Evolutionary conservation across 768 basidiomycete genomes (phyloP).

Genomic region (Russula olivacea): DNA sequence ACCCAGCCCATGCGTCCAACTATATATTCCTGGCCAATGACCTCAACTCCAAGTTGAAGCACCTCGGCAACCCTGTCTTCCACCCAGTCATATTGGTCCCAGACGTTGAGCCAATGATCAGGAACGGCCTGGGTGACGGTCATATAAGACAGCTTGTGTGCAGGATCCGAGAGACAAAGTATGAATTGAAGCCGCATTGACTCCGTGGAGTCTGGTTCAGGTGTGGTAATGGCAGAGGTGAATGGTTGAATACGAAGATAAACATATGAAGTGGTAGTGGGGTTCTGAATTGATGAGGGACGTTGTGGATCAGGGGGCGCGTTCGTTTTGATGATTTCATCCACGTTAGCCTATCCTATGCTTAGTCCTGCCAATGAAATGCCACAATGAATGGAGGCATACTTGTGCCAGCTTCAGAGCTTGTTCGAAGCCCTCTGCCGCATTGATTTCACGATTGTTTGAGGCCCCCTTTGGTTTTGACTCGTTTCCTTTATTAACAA

Average conservation of each 20-base stretch:
- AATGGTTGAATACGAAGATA: slow-evolving; percentile 93
- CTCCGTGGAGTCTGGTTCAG: slow-evolving; percentile 28
- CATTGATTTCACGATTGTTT: slow-evolving; percentile 63
- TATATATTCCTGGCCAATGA: slow-evolving; percentile 88
- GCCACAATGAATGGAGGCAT: slow-evolving; percentile 25
- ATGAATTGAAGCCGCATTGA: slow-evolving; percentile 54
- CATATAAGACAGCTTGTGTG: slow-evolving; percentile 67
- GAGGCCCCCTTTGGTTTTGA: slow-evolving; percentile 57
- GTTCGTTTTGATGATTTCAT: slow-evolving; percentile 66
- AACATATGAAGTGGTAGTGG: slow-evolving; percentile 81
- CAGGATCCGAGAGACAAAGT: slow-evolving; percentile 65
- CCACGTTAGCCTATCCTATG: slow-evolving; percentile 59
- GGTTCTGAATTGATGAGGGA: slow-evolving; percentile 40
- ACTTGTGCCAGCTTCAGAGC: slow-evolving; percentile 85
- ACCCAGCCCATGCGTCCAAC: slow-evolving; percentile 83
- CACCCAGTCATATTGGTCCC: slow-evolving; percentile 94
- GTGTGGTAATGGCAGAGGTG: slow-evolving; percentile 49
- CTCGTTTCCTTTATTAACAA: slow-evolving; percentile 79
- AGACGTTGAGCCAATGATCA: slow-evolving; percentile 77
- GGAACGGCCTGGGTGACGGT: slow-evolving; percentile 83
- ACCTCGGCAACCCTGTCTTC: slow-evolving; percentile 91
- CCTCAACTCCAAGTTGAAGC: slow-evolving; percentile 77
- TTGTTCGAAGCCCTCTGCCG: slow-evolving; percentile 77
- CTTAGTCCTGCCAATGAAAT: background rate
- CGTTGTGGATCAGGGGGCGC: slow-evolving; percentile 33